These are phyloP conservation scores for Anthoceros angustus DNA, from an alignment of 225 moss, liverwort and hornwort species.

Conservation along the genomic window DNA sequence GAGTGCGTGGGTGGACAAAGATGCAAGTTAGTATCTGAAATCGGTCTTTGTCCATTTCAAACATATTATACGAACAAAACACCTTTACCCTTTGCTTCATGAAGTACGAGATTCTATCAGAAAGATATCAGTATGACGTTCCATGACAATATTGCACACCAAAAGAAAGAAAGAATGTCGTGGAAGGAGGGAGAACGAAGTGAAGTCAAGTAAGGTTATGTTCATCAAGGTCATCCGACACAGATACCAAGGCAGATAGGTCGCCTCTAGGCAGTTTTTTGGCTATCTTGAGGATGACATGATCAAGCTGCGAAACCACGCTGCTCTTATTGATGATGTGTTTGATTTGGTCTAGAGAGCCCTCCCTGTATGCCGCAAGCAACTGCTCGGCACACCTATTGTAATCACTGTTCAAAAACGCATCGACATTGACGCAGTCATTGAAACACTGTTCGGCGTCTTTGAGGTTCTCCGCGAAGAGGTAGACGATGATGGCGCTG, in stretches of 20 bases:
- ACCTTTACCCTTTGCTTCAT: no score
- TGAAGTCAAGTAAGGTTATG: slow-evolving; percentile 19
- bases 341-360: slow-evolving; percentile 42
- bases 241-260: slow-evolving; percentile 21
- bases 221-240: slow-evolving; percentile 24
- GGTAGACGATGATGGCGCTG: slow-evolving; percentile 70
- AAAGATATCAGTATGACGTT: no score
- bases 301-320: slow-evolving; percentile 75
- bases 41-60: no score
- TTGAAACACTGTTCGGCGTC: slow-evolving; percentile 74
- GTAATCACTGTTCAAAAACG: slow-evolving; percentile 73
- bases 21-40: no score
- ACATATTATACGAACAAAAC: no score
- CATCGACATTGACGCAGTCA: slow-evolving; percentile 76
- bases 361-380: slow-evolving; percentile 48
- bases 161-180: no score
- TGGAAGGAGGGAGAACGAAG: no score
- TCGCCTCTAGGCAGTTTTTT: slow-evolving; percentile 58
- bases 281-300: slow-evolving; percentile 81
- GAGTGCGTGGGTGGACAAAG: no score
- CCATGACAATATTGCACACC: no score
- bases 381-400: slow-evolving; percentile 67
- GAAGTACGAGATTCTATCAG: no score
- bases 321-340: slow-evolving; percentile 40
- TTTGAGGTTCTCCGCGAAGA: slow-evolving; percentile 59